A percentile compares a stretch with the other conserved stretches of the same genome.
Conservation (phyloP, 352 stramenopile species). For the Ophiocytium majus region DNA sequence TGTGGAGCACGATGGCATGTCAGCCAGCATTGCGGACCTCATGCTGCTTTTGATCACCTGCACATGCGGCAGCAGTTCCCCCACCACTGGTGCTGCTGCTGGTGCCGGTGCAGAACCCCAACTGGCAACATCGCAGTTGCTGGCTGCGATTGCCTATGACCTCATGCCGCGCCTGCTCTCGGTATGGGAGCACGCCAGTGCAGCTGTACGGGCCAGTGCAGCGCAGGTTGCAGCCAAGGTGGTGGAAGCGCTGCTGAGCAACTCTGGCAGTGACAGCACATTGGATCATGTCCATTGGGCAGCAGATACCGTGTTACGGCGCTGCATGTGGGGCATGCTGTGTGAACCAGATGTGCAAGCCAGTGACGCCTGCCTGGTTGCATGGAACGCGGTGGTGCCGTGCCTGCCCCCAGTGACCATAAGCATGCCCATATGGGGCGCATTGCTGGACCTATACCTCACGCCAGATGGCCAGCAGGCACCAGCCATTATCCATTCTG, state of each 20-base stretch:
- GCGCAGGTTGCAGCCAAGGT: not conserved
- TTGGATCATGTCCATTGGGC: no score
- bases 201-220: slow-evolving; percentile 32
- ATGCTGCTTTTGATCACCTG: not conserved
- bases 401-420: not conserved
- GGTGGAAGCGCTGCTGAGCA: no score
- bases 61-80: no score
- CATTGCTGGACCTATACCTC: not conserved
- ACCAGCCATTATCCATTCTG: no score
- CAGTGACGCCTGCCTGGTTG: slow-evolving; percentile 19
- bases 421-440: not conserved
- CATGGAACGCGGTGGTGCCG: slow-evolving; percentile 33
- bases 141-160: no score
- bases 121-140: no score
- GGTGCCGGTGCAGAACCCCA: no score
- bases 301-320: slow-evolving; percentile 26
- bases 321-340: slow-evolving; percentile 29
- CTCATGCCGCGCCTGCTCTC: slow-evolving; percentile 25
- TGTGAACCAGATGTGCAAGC: slow-evolving; percentile 25
- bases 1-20: not conserved
- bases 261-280: no score
- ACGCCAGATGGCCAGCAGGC: slow-evolving; percentile 5
- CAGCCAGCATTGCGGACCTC: not conserved
- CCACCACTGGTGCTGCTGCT: no score
- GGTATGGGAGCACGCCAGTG: slow-evolving; percentile 31